Evolutionary conservation across 306 rosid genomes (phyloP).

Genomic region (Dicorynia guianensis): DNA sequence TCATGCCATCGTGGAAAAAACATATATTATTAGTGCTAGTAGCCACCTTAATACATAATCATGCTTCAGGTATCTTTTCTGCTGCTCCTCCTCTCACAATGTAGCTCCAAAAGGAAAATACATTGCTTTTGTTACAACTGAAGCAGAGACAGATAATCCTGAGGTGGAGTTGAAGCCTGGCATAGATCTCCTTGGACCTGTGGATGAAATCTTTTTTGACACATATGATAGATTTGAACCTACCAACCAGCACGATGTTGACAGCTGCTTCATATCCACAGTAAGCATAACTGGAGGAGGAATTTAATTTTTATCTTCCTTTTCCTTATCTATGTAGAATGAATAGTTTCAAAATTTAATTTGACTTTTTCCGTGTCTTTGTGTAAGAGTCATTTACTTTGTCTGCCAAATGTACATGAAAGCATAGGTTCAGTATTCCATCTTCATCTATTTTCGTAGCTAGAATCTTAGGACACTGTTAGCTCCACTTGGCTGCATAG

Average conservation of each 20-base stretch:
- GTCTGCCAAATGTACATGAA: not conserved
- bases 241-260: slow-evolving; percentile 46
- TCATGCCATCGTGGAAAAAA: not conserved
- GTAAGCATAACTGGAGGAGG: slow-evolving; percentile 43
- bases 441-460: slow-evolving; percentile 15
- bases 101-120: slow-evolving; percentile 67
- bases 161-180: slow-evolving; percentile 60
- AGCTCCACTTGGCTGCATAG: not conserved
- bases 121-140: slow-evolving; percentile 65
- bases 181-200: slow-evolving; percentile 61
- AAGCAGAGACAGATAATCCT: slow-evolving; percentile 66
- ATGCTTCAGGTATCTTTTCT: slow-evolving; percentile 62
- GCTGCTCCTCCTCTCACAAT: slow-evolving; percentile 68
- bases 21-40: not conserved
- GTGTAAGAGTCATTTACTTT: not conserved
- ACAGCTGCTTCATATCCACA: slow-evolving; percentile 61
- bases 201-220: slow-evolving; percentile 61
- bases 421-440: slow-evolving; percentile 12
- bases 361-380: not conserved
- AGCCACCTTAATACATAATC: not conserved
- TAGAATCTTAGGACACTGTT: slow-evolving; percentile 9
- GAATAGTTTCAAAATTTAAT: not conserved
- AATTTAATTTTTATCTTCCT: not conserved
- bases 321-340: not conserved
- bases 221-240: slow-evolving; percentile 61